phyloP scores from a whole-genome alignment of 2,329 filamentous ascomycete species.

The Gnomoniopsis sp. region DNA sequence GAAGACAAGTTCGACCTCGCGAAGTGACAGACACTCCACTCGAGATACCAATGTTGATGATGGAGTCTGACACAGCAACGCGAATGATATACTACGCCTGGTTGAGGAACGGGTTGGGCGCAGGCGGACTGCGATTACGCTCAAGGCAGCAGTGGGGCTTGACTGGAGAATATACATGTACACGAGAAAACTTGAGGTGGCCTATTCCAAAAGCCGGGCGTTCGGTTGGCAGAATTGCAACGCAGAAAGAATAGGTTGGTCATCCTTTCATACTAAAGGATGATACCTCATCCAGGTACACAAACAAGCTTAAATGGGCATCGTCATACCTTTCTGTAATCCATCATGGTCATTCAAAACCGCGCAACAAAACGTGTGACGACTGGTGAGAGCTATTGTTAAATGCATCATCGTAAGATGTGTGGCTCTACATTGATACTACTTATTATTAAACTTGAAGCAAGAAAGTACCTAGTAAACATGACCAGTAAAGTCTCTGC shows the following conservation, averaged over 20 bases:
- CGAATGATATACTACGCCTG: background rate
- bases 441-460: too few species aligned
- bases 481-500: too few species aligned
- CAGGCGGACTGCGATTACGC: background rate
- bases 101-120: background rate
- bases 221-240: background rate
- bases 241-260: background rate
- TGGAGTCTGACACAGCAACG: background rate
- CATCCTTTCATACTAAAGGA: background rate
- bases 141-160: background rate
- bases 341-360: background rate
- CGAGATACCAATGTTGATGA: background rate
- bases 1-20: background rate
- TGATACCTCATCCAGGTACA: background rate
- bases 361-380: background rate
- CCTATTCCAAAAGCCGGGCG: constrained; percentile 6
- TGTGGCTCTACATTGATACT: too few species aligned
- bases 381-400: background rate
- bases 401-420: background rate
- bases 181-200: background rate
- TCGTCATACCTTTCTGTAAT: constrained; percentile 8
- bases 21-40: background rate
- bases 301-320: background rate
- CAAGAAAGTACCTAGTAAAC: too few species aligned
- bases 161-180: background rate